Conservation (phyloP, 306 rosid species). For the Malus sieversii region DNA sequence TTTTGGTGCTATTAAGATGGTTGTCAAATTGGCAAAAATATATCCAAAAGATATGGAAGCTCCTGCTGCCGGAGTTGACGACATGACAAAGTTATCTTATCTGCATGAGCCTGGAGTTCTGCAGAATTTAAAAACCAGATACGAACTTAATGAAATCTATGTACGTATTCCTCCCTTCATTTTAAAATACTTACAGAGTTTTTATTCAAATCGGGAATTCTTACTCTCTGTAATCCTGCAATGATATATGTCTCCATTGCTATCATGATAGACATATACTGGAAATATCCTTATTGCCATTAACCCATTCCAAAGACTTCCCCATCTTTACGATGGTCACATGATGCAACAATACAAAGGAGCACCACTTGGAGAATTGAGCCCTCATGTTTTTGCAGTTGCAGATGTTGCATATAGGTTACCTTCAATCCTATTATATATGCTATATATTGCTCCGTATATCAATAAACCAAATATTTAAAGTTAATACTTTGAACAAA, state of each 20-base stretch:
- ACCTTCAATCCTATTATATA: constrained; percentile 9
- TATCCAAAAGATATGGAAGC: constrained; percentile 89
- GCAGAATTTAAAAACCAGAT: constrained; percentile 80
- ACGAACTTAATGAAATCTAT: constrained; percentile 92
- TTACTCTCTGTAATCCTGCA: neutral
- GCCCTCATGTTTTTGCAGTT: constrained; percentile 98
- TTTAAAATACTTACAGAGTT: constrained; percentile 1
- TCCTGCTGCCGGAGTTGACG: constrained; percentile 96
- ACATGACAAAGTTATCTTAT: constrained; percentile 96
- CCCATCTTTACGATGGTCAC: constrained; percentile 80
- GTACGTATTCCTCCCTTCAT: constrained; percentile 36
- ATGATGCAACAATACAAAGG: constrained; percentile 99
- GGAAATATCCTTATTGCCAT: constrained; percentile 97
- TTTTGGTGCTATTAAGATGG: constrained; percentile 44
- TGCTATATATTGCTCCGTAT: constrained; percentile 2
- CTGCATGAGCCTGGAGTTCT: constrained; percentile 97
- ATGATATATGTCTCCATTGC: neutral
- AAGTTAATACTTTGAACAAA: constrained; percentile 11
- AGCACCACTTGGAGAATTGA: constrained; percentile 91
- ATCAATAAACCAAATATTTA: constrained; percentile 8
- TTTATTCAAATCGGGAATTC: constrained; percentile 1
- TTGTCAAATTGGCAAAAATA: constrained; percentile 57
- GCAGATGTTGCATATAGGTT: constrained; percentile 99
- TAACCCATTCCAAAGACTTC: constrained; percentile 95
- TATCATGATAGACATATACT: constrained; percentile 76